Base-by-base conservation (phyloP, 768 basidiomycete genomes). In the Naganishia friedmannii region DNA sequence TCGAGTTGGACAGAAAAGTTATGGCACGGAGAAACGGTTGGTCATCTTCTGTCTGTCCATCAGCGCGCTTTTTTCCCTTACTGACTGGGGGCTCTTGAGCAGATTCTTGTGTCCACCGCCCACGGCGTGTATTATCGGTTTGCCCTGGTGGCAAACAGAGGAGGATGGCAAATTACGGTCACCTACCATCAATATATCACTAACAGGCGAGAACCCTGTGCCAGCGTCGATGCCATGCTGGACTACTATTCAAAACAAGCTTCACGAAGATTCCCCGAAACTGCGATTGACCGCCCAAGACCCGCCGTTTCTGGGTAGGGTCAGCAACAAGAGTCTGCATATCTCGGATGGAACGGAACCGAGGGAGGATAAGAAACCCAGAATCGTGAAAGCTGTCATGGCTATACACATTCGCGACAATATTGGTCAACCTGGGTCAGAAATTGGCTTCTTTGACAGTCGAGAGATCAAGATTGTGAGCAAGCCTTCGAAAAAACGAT, bases 381-480 rank as follows among this genome's bases (percentile, higher is more conserved):
- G 93, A 82, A 91, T 92, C 78, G 92, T 96, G 51, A 91, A 93
- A 81, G 93, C 94, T 4, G 84, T 93, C 45, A 92, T 97, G 74
- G 92, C 75, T 15, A 67, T 70, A 32, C 55, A 69, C 51, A 19
- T n/a, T 48, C 29, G 68, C 31, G 4, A 51, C 31, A 51, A 21
- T 10, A 32, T 46, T 46, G 68, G 58, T 23, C 46, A 46, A 10
- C 32, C 26, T 12, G 42, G 48, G 4, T 42, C 54, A 29, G 56
- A 57, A 26, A 88, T 97, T 74, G 94, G 94, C 26, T 86, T 87
- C 23, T 97, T 97, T 83, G 89, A 91, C 53, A 92, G 91, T 74
- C 89, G 90, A 55, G 88, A 93, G n/a, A 97, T 98, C 85, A 94
- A 93, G 81, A 92, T 98, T 77, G 97, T 98, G 83, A 92, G 90